These are phyloP conservation scores for Hygrophorus russula DNA, from an alignment of 768 basidiomycete genomes.

Conservation along the genomic window DNA sequence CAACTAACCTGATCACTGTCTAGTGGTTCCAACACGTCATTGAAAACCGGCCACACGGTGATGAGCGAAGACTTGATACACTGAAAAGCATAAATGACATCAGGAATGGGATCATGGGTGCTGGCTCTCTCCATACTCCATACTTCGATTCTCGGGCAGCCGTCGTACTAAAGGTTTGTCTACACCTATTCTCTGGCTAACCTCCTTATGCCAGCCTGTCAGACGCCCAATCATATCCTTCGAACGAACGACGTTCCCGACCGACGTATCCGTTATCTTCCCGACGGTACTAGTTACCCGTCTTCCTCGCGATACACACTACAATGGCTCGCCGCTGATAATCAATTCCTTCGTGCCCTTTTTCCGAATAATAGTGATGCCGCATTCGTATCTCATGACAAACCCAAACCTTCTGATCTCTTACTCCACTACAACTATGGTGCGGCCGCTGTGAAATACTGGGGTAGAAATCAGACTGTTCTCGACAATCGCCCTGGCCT, in stretches of 20 bases:
- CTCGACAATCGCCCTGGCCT: conserved; percentile 7
- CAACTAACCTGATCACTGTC: conserved; percentile 2
- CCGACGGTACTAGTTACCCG: conserved; percentile 8
- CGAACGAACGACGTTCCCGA: conserved; percentile 8
- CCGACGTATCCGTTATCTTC: conserved; percentile 2
- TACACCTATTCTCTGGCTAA: conserved; percentile 3
- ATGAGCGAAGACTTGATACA: conserved; percentile 5
- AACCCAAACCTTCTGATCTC: conserved; percentile 15
- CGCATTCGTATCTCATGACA: conserved; percentile 12
- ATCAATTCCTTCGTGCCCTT: neutral
- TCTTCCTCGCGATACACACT: conserved; percentile 12
- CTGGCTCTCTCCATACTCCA: conserved; percentile 3
- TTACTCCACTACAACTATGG: conserved; percentile 20
- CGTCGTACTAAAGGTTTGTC: conserved; percentile 14
- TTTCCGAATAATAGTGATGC: conserved; percentile 17
- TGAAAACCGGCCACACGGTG: conserved; percentile 11
- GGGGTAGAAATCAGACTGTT: conserved; percentile 12
- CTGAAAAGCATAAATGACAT: conserved; percentile 11
- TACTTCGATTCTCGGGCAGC: conserved; percentile 9
- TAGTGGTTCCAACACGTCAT: conserved; percentile 15
- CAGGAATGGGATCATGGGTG: conserved; percentile 11
- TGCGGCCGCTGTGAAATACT: conserved; percentile 16
- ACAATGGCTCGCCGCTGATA: conserved; percentile 12
- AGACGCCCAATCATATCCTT: conserved; percentile 13
- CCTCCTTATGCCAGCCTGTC: conserved; percentile 7